These are phyloP conservation scores for Pythium graminicola DNA, from an alignment of 352 stramenopile species.

Conservation along the genomic window DNA sequence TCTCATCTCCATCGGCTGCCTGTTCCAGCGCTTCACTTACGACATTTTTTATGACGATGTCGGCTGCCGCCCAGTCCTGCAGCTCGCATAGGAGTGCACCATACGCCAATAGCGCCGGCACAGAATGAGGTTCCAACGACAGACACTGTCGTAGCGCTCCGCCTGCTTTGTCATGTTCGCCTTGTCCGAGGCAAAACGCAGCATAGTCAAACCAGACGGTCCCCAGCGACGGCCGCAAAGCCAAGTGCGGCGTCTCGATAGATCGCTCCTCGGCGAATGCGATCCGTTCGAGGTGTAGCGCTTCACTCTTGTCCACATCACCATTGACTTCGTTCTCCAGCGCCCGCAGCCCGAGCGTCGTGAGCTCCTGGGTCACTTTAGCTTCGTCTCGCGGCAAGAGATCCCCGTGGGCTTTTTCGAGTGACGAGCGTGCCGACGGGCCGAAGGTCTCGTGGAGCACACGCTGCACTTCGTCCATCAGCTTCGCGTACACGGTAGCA, in stretches of 20 bases:
- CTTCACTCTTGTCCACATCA: constrained; percentile 55
- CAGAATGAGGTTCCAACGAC: constrained; percentile 31
- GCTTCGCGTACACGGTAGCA: constrained; percentile 49
- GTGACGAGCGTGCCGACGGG: constrained; percentile 10
- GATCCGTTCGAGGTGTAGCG: constrained; percentile 59
- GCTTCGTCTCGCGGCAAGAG: constrained; percentile 19
- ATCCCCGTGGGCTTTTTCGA: constrained; percentile 28
- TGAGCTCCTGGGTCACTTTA: constrained; percentile 24
- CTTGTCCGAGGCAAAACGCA: constrained; percentile 41
- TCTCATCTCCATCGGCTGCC: not conserved
- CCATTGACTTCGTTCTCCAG: constrained; percentile 68
- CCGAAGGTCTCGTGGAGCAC: constrained; percentile 62
- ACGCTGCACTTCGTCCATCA: constrained; percentile 74
- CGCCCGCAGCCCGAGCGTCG: constrained; percentile 40
- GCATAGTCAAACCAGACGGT: constrained; percentile 62
- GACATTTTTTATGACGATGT: constrained; percentile 40
- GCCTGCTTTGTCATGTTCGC: constrained; percentile 49
- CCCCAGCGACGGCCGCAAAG: constrained; percentile 17
- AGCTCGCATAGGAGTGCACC: constrained; percentile 57
- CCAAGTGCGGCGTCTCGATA: constrained; percentile 6
- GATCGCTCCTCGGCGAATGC: constrained; percentile 41
- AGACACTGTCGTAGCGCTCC: constrained; percentile 54
- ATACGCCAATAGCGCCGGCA: constrained; percentile 43
- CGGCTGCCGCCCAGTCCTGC: constrained; percentile 34
- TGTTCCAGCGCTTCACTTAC: constrained; percentile 19